phyloP scores from a whole-genome alignment of 331 rosid genomes.

The Quercus tomentella region DNA sequence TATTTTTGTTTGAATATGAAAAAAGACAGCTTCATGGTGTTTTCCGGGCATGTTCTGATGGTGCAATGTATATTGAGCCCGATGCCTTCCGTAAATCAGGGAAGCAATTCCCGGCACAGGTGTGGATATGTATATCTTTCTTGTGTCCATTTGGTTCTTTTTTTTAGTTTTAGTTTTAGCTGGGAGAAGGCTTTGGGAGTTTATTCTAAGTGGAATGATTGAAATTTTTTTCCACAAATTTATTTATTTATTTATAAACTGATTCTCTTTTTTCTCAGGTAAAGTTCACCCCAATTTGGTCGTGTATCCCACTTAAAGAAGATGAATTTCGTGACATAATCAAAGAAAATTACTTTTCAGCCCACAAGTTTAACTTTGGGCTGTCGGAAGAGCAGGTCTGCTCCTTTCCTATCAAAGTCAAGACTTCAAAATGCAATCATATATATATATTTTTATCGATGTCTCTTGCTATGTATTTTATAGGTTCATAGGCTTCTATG shows the following conservation, averaged over 20 bases:
- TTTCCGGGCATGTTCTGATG: conserved; percentile 32
- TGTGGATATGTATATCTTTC: neutral
- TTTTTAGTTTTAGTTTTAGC: neutral
- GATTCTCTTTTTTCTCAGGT: conserved; percentile 37
- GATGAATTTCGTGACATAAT: conserved; percentile 46
- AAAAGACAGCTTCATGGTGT: conserved; percentile 43
- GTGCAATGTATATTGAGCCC: conserved; percentile 31
- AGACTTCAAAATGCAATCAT: neutral
- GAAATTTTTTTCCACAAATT: neutral
- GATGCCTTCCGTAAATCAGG: conserved; percentile 25
- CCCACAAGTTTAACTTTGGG: conserved; percentile 61
- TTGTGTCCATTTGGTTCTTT: neutral
- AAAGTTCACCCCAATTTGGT: conserved; percentile 48
- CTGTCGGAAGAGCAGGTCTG: conserved; percentile 74
- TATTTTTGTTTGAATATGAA: conserved; percentile 40
- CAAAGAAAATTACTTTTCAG: conserved; percentile 55
- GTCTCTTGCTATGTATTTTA: conserved; percentile 6
- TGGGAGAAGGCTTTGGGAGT: neutral
- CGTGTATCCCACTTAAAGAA: conserved; percentile 62
- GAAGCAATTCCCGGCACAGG: conserved; percentile 47
- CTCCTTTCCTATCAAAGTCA: conserved; percentile 8
- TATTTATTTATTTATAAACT: neutral
- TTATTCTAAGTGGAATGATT: neutral
- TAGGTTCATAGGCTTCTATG: conserved; percentile 55
- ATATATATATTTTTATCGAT: conserved; percentile 1